phyloP scores from a whole-genome alignment of 2,329 filamentous ascomycete genomes.

The Huntiella abstrusa region DNA sequence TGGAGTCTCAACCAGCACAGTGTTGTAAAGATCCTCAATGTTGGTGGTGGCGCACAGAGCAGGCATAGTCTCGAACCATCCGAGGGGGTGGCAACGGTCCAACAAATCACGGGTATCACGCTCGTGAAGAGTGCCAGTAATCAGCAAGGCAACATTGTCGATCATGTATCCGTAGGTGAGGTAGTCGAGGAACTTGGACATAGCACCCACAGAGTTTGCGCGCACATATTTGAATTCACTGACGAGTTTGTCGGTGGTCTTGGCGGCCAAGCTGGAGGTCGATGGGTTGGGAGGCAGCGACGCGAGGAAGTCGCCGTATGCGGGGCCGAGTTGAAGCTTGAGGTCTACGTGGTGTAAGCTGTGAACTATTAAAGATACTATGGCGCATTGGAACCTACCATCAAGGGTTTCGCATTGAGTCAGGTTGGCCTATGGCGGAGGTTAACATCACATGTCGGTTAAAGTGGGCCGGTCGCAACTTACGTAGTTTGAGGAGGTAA shows the following conservation, averaged over 20 bases:
- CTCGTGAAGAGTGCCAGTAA: conserved; percentile 94
- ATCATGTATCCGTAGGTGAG: conserved; percentile 99
- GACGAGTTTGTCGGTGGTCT: conserved; percentile 95
- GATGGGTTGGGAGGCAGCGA: conserved; percentile 90
- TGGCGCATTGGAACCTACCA: conserved; percentile 33
- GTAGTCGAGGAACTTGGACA: conserved; percentile 94
- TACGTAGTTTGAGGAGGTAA: conserved; percentile 70
- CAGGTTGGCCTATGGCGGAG: conserved; percentile 82
- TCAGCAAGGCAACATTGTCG: conserved; percentile 93
- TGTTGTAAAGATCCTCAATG: conserved; percentile 97
- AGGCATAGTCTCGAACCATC: conserved; percentile 98
- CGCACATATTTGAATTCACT: conserved; percentile 93
- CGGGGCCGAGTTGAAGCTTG: conserved; percentile 88
- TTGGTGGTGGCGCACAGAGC: conserved; percentile 96
- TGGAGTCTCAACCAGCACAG: conserved; percentile 88
- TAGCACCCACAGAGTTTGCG: conserved; percentile 76
- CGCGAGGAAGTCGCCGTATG: conserved; percentile 92
- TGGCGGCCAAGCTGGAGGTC: conserved; percentile 81
- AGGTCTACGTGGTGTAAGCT: conserved; percentile 43
- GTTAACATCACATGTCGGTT: conserved; percentile 48
- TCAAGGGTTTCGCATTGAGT: conserved; percentile 97
- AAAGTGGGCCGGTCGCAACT: conserved; percentile 48
- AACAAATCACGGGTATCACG: conserved; percentile 88
- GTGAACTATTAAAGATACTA: neutral
- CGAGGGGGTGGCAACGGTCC: conserved; percentile 87